A percentile compares a stretch with the other conserved stretches of the same genome.
These are phyloP conservation scores for Porogramme epimiltina DNA, from an alignment of 1,284 basidiomycete genomes.

Conservation along the genomic window DNA sequence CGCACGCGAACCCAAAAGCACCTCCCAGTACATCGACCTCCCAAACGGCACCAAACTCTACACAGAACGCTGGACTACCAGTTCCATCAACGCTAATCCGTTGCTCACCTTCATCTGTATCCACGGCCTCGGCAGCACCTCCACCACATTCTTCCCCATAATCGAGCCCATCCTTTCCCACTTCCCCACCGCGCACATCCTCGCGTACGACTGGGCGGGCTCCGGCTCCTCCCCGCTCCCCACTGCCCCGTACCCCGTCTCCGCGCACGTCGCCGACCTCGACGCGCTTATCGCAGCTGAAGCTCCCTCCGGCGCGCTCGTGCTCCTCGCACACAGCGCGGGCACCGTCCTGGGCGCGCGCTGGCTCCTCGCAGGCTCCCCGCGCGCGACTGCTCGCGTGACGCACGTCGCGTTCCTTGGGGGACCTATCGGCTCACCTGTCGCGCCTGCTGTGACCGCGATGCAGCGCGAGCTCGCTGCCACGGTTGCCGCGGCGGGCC, in stretches of 20 bases:
- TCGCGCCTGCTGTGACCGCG: background rate
- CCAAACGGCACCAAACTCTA: conserved; percentile 6
- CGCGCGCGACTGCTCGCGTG: conserved; percentile 4
- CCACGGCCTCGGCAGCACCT: conserved; percentile 6
- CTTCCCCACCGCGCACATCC: conserved; percentile 1
- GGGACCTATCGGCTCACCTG: conserved; percentile 1
- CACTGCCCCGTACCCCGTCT: background rate
- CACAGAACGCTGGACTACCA: conserved; percentile 10
- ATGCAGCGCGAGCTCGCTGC: background rate
- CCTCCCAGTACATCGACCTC: conserved; percentile 3
- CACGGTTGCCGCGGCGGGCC: too few relatives aligned
- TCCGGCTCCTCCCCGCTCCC: conserved; percentile 5
- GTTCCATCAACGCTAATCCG: background rate
- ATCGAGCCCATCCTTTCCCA: conserved; percentile 8
- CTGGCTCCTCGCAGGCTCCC: background rate
- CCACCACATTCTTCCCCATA: conserved; percentile 3
- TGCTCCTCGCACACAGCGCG: conserved; percentile 14
- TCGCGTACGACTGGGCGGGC: conserved; percentile 10
- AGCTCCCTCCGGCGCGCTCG: conserved; percentile 3
- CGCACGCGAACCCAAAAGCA: background rate
- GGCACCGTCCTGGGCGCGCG: conserved; percentile 5
- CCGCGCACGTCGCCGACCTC: conserved; percentile 7
- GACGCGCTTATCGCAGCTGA: conserved; percentile 9
- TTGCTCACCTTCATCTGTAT: conserved; percentile 3
- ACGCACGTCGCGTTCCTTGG: conserved; percentile 5